A percentile compares a stretch with the other conserved stretches of the same genome.
These are phyloP conservation scores for Xylariaceae sp. DNA, from an alignment of 2,329 filamentous ascomycete genomes.

Conservation along the genomic window DNA sequence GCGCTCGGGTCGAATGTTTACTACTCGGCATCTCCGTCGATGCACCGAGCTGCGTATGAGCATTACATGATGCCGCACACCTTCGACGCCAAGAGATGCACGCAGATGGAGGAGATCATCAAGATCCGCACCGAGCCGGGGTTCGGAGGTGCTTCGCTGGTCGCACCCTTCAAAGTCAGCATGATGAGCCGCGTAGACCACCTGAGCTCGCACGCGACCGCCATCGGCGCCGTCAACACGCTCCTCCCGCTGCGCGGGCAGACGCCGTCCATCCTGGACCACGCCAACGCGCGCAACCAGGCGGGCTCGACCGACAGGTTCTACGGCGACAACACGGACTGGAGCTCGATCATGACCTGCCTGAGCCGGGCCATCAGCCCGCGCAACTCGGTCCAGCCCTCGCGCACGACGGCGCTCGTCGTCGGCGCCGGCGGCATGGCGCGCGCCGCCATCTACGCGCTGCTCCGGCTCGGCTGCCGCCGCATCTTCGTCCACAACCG, in stretches of 20 bases:
- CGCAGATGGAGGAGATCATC: conserved; percentile 53
- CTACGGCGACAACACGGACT: conserved; percentile 65
- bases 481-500: conserved; percentile 68
- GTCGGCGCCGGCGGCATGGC: conserved; percentile 65
- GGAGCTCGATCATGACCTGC: conserved; percentile 55
- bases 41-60: conserved; percentile 63
- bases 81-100: conserved; percentile 53
- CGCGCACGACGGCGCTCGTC: conserved; percentile 46
- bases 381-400: conserved; percentile 50
- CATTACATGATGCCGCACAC: conserved; percentile 60
- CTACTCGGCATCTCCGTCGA: conserved; percentile 64
- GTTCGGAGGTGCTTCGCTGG: conserved; percentile 62
- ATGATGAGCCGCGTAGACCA: conserved; percentile 57
- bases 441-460: conserved; percentile 64
- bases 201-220: conserved; percentile 59
- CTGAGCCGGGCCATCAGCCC: conserved; percentile 63
- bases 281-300: conserved; percentile 51
- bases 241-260: conserved; percentile 56
- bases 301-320: conserved; percentile 54
- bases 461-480: conserved; percentile 64
- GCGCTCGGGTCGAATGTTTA: conserved; percentile 60
- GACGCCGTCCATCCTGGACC: conserved; percentile 41
- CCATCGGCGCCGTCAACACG: conserved; percentile 67
- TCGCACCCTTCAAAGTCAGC: conserved; percentile 63
- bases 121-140: conserved; percentile 49